Conservation (phyloP, 2,329 filamentous ascomycete genomes). For the Allantophomopsis cytisporea region DNA sequence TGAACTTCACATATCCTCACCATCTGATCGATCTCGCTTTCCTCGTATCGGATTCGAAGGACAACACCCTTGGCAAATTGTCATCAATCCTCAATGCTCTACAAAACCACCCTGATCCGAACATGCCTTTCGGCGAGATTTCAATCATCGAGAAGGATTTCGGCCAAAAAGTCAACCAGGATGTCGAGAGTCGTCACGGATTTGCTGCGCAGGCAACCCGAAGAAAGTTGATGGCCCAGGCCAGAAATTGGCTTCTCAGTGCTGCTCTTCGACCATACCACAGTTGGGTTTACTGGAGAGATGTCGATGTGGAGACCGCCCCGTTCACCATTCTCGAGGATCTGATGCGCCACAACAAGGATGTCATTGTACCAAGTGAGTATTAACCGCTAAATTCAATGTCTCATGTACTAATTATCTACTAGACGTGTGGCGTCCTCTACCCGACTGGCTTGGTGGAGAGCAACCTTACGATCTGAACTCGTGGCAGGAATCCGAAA, state of each 20-base stretch:
- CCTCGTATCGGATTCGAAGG: constrained; percentile 93
- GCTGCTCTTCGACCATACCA: constrained; percentile 88
- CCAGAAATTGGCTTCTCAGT: constrained; percentile 91
- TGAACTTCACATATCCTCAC: constrained; percentile 94
- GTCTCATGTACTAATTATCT: constrained; percentile 13
- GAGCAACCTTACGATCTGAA: constrained; percentile 98
- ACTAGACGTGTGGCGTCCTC: constrained; percentile 89
- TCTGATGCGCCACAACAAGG: constrained; percentile 97
- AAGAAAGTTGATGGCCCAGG: constrained; percentile 95
- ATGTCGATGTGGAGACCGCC: constrained; percentile 95
- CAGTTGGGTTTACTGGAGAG: constrained; percentile 99
- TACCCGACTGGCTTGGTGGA: constrained; percentile 96
- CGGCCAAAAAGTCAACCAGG: constrained; percentile 93
- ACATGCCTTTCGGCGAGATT: constrained; percentile 84
- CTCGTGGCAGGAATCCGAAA: constrained; percentile 98
- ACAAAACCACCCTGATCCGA: constrained; percentile 66
- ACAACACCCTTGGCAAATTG: constrained; percentile 69
- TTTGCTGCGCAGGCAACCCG: constrained; percentile 91
- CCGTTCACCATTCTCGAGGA: constrained; percentile 95
- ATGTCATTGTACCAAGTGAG: constrained; percentile 96
- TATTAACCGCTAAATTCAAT: constrained; percentile 13
- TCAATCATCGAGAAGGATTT: constrained; percentile 99
- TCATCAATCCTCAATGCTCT: constrained; percentile 63
- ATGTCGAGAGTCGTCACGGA: constrained; percentile 93
- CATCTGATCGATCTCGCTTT: constrained; percentile 94